Conservation (phyloP, 257 asterid species). For the Solanum neorickii region DNA sequence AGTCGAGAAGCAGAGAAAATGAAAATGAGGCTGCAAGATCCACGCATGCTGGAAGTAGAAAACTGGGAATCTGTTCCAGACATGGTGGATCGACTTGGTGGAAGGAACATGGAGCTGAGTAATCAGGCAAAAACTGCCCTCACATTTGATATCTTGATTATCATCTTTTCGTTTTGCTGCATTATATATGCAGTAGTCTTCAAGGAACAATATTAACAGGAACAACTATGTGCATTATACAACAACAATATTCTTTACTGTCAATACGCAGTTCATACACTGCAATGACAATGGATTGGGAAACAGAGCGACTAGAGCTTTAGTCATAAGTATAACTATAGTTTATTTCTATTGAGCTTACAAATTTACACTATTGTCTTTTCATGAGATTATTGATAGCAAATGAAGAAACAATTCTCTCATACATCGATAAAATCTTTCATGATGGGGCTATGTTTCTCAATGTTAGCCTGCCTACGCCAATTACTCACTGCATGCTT, state of each 20-base stretch:
- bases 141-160: slow-evolving; percentile 58
- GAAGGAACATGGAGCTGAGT: slow-evolving; percentile 72
- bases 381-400: neutral
- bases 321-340: neutral
- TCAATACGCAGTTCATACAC: neutral
- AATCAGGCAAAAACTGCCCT: slow-evolving; percentile 83
- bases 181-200: slow-evolving; percentile 51
- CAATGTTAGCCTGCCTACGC: slow-evolving; percentile 48
- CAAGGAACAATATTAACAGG: slow-evolving; percentile 43
- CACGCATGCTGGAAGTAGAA: slow-evolving; percentile 41
- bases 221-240: neutral
- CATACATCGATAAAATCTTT: slow-evolving; percentile 50
- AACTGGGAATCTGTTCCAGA: slow-evolving; percentile 53
- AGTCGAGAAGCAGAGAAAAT: slow-evolving; percentile 73
- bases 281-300: neutral
- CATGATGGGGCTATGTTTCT: slow-evolving; percentile 50
- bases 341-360: neutral
- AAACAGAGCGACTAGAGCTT: neutral
- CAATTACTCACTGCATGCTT: slow-evolving; percentile 62
- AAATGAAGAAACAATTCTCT: neutral
- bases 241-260: neutral
- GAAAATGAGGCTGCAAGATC: slow-evolving; percentile 66
- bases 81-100: slow-evolving; percentile 81
- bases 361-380: neutral
- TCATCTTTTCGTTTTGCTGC: slow-evolving; percentile 58